A percentile compares a stretch with the other conserved stretches of the same genome.
These are phyloP conservation scores for Cucumis melo DNA, from an alignment of 306 rosid species.

Conservation along the genomic window DNA sequence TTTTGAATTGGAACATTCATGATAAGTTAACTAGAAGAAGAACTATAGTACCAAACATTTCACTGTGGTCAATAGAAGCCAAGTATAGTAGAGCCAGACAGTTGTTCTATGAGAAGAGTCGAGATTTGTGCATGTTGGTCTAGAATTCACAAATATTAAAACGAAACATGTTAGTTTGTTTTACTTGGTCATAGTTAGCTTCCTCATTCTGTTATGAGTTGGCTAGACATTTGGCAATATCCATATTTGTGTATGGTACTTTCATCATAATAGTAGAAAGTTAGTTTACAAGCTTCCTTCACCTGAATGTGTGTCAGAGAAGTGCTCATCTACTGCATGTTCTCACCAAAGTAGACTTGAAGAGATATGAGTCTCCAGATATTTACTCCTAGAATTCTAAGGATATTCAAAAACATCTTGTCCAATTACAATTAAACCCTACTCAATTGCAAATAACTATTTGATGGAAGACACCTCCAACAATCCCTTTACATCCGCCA, in stretches of 20 bases:
- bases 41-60: neutral
- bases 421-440: neutral
- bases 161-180: neutral
- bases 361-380: neutral
- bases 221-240: neutral
- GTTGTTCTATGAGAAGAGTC: neutral
- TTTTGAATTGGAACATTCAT: neutral
- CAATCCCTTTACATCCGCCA: neutral
- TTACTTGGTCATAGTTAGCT: neutral
- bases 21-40: neutral
- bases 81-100: neutral
- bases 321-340: neutral
- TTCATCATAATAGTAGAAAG: neutral
- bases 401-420: neutral
- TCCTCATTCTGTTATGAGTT: neutral
- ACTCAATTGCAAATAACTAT: neutral
- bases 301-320: neutral
- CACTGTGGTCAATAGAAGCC: neutral
- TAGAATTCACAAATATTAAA: neutral
- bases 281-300: neutral
- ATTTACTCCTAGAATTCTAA: neutral
- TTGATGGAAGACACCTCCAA: neutral
- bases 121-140: neutral
- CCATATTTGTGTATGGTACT: neutral
- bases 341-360: neutral